Conservation (phyloP, 768 basidiomycete species). For the Rhizopogon roseolus region DNA sequence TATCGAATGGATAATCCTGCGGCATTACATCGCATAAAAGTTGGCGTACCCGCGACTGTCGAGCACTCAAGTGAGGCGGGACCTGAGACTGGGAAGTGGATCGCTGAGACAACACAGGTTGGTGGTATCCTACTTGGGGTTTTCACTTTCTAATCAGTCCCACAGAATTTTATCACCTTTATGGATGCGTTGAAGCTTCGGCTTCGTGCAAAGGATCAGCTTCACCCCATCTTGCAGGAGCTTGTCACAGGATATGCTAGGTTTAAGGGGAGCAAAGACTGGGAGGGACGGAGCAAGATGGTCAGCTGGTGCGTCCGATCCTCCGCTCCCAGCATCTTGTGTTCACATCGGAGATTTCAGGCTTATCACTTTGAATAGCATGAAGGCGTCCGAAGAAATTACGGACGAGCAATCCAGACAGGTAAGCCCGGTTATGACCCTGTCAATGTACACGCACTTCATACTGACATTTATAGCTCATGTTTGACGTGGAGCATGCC, state of each 20-base stretch:
- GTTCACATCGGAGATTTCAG: conserved; percentile 31
- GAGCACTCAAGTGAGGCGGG: conserved; percentile 93
- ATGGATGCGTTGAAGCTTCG: conserved; percentile 96
- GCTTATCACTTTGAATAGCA: conserved; percentile 93
- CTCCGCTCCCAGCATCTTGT: not conserved
- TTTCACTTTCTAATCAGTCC: not conserved
- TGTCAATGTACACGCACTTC: not conserved
- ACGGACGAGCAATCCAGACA: conserved; percentile 93
- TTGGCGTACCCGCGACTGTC: conserved; percentile 94
- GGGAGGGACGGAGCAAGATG: conserved; percentile 93
- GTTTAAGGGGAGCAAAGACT: conserved; percentile 93
- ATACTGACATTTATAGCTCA: conserved; percentile 43
- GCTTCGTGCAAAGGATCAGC: conserved; percentile 93
- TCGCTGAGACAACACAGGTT: conserved; percentile 96
- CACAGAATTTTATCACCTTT: conserved; percentile 93
- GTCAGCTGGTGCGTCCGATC: conserved; percentile 70
- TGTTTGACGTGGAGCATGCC: conserved; percentile 96
- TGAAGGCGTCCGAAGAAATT: conserved; percentile 96
- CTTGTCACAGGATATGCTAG: conserved; percentile 92
- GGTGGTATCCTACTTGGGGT: conserved; percentile 9
- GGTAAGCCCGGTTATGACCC: conserved; percentile 34
- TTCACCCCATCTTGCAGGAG: conserved; percentile 92
- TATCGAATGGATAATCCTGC: conserved; percentile 93
- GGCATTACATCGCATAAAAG: conserved; percentile 82
- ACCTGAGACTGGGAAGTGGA: conserved; percentile 93